phyloP scores from a whole-genome alignment of 345 rosid species.

The Bretschneidera sinensis region DNA sequence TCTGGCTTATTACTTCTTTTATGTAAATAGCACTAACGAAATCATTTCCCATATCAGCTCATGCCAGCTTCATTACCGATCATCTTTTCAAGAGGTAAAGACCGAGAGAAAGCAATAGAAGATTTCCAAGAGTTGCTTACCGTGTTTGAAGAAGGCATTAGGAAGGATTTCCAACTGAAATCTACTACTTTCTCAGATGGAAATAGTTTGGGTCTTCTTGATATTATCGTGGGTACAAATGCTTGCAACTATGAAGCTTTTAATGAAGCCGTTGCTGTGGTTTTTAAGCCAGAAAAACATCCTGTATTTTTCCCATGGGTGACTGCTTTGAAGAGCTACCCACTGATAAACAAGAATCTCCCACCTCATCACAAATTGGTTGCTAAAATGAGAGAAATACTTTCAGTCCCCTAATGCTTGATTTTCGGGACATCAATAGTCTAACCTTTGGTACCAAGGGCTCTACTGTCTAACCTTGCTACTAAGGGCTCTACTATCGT shows the following conservation, averaged over 20 bases:
- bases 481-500: no score
- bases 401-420: neutral
- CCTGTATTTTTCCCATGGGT: slow-evolving; percentile 17
- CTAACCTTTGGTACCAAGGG: no score
- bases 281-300: neutral
- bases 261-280: slow-evolving; percentile 12
- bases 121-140: slow-evolving; percentile 7
- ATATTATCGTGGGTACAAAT: slow-evolving; percentile 11
- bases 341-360: slow-evolving; percentile 19
- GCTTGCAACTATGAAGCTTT: slow-evolving; percentile 20
- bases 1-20: neutral
- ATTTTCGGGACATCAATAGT: no score
- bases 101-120: slow-evolving; percentile 16
- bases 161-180: slow-evolving; percentile 20
- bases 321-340: slow-evolving; percentile 10
- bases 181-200: slow-evolving; percentile 8
- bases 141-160: slow-evolving; percentile 22
- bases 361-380: slow-evolving; percentile 17
- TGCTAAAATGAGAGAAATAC: slow-evolving; percentile 7
- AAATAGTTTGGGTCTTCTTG: slow-evolving; percentile 17
- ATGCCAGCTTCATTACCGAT: neutral
- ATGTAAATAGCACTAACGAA: no score
- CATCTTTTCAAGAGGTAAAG: slow-evolving; percentile 12
- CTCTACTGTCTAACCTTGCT: no score
- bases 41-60: slow-evolving; percentile 6